Percentiles rank a stretch among this genome's conserved stretches.
Conservation (phyloP, 768 basidiomycete genomes). For the Lactarius trivialis region DNA sequence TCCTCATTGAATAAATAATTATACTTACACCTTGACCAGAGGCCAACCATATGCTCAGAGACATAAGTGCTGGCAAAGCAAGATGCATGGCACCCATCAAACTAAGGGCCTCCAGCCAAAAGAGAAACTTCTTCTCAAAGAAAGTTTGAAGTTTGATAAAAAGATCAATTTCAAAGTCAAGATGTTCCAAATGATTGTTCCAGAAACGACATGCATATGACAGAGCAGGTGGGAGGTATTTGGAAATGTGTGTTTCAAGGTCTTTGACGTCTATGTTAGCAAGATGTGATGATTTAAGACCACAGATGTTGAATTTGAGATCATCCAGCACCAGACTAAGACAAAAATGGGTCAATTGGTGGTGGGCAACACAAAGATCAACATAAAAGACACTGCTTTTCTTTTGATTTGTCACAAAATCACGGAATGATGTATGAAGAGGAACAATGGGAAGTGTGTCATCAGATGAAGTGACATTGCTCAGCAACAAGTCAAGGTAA, state of each 20-base stretch:
- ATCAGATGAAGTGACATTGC: background rate
- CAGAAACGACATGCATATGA: background rate
- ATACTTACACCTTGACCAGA: background rate
- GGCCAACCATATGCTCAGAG: background rate
- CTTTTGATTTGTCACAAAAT: background rate
- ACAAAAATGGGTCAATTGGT: background rate
- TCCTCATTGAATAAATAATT: background rate
- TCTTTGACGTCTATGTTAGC: background rate
- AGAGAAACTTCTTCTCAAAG: background rate
- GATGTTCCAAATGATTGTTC: background rate
- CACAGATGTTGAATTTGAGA: background rate
- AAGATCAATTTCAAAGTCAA: background rate
- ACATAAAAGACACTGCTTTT: background rate
- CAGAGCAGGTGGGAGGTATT: background rate
- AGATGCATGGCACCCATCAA: background rate
- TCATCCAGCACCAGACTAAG: background rate
- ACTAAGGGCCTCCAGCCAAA: slow-evolving; percentile 2
- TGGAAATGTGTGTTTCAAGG: background rate
- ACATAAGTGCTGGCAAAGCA: background rate
- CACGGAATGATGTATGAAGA: background rate
- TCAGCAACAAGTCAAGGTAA: background rate
- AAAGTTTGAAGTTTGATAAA: background rate
- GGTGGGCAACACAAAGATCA: background rate
- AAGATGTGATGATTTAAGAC: background rate
- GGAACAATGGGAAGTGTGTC: background rate